Conservation (phyloP, 78 protist genomes). For the Dictyostelium citrinum region DNA sequence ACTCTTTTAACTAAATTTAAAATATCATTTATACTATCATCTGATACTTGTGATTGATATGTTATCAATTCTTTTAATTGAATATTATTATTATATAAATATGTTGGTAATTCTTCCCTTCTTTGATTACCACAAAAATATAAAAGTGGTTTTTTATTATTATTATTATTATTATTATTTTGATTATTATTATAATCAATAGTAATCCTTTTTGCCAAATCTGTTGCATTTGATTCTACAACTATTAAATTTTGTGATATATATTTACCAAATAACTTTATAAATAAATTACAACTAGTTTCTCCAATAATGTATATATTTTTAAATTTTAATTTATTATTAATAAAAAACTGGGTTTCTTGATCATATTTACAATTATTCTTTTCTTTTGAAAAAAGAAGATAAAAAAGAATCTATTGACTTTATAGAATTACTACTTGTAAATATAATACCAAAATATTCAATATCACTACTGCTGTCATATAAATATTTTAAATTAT, state of each 20-base stretch:
- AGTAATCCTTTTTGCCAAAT: background rate
- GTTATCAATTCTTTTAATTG: background rate
- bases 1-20: background rate
- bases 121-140: slow-evolving; percentile 31
- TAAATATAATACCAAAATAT: background rate
- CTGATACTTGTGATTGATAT: background rate
- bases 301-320: slow-evolving; percentile 13
- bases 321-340: background rate
- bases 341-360: background rate
- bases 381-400: background rate
- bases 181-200: background rate
- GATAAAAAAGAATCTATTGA: background rate
- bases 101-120: slow-evolving; percentile 15
- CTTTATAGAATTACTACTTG: slow-evolving; percentile 6
- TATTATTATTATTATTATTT: background rate
- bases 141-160: background rate
- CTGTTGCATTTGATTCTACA: slow-evolving; percentile 5
- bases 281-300: slow-evolving; percentile 4
- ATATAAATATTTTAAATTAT: background rate
- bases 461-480: background rate
- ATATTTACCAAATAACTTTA: background rate
- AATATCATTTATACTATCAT: background rate
- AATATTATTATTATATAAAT: background rate
- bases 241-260: background rate
- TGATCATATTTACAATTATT: background rate